Evolutionary conservation across 1,139 yeast species (phyloP).

Genomic region (Pichia sp.): DNA sequence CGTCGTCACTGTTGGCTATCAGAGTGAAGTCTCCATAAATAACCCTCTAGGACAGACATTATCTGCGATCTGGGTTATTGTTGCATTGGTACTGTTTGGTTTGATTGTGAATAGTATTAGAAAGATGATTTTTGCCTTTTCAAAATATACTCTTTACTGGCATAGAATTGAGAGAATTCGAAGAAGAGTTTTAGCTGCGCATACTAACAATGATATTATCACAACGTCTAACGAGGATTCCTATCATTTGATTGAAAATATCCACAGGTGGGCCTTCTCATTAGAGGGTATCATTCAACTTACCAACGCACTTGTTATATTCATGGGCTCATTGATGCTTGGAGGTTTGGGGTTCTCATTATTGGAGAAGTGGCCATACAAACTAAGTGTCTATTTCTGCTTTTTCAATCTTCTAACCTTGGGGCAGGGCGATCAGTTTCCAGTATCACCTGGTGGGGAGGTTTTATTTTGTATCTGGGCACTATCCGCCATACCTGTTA

Average conservation of each 20-base stretch:
- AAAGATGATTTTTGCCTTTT: conserved; percentile 51
- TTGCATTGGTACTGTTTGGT: conserved; percentile 69
- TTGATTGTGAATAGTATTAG: conserved; percentile 64
- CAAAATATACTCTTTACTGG: conserved; percentile 59
- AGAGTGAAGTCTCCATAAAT: conserved; percentile 52
- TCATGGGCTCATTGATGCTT: conserved; percentile 55
- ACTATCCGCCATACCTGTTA: conserved; percentile 72
- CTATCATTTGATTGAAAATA: conserved; percentile 40
- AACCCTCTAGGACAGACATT: conserved; percentile 44
- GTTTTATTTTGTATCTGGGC: conserved; percentile 77
- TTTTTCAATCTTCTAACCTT: conserved; percentile 69
- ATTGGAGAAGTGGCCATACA: conserved; percentile 64
- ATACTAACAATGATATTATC: conserved; percentile 12
- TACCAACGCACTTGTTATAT: conserved; percentile 36
- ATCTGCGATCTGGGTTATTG: conserved; percentile 52
- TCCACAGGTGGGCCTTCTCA: conserved; percentile 11
- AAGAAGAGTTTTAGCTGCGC: conserved; percentile 4
- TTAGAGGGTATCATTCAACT: conserved; percentile 29
- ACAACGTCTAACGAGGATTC: conserved; percentile 32
- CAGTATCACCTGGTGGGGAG: conserved; percentile 55
- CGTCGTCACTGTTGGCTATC: conserved; percentile 70
- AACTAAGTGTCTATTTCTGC: conserved; percentile 64
- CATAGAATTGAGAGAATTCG: conserved; percentile 41
- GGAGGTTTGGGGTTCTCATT: conserved; percentile 61
- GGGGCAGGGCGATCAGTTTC: conserved; percentile 77